Conservation (phyloP, 192 early-diverging fungal species). For the Powellomyces hirtus region DNA sequence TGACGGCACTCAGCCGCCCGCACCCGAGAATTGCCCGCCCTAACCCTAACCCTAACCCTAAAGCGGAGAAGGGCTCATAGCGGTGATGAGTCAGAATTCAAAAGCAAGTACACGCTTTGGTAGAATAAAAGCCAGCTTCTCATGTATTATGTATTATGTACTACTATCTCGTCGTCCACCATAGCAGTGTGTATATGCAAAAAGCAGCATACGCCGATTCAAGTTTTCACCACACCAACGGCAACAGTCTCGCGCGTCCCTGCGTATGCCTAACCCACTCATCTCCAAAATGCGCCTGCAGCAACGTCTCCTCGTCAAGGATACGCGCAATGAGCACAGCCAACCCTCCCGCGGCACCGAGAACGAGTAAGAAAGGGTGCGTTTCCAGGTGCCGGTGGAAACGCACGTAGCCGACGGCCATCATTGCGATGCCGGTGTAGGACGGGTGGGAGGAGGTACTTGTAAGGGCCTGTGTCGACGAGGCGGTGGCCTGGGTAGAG, state of each 20-base stretch:
- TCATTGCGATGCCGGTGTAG: not conserved
- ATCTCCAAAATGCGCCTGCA: not conserved
- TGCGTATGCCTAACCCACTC: not conserved
- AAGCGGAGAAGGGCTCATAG: no score
- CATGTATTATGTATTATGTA: no score
- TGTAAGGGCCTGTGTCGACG: constrained; percentile 6
- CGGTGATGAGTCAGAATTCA: no score
- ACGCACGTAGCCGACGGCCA: not conserved
- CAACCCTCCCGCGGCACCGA: not conserved
- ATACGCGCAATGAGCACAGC: not conserved
- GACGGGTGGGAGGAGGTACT: not conserved
- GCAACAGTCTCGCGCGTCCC: not conserved
- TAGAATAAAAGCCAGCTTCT: no score
- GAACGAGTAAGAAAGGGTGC: not conserved
- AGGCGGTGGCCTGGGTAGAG: not conserved
- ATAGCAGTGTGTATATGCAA: no score
- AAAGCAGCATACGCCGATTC: no score
- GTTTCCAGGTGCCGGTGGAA: not conserved
- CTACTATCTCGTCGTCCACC: no score
- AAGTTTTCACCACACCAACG: constrained; percentile 3
- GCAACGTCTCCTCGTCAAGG: not conserved
- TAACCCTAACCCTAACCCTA: no score
- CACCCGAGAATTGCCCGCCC: no score
- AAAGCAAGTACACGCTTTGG: no score
- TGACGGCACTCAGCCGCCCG: no score